Percentiles rank a stretch among this genome's conserved stretches.
Conservation (phyloP, 257 asterid genomes). For the Ehretia macrophylla region DNA sequence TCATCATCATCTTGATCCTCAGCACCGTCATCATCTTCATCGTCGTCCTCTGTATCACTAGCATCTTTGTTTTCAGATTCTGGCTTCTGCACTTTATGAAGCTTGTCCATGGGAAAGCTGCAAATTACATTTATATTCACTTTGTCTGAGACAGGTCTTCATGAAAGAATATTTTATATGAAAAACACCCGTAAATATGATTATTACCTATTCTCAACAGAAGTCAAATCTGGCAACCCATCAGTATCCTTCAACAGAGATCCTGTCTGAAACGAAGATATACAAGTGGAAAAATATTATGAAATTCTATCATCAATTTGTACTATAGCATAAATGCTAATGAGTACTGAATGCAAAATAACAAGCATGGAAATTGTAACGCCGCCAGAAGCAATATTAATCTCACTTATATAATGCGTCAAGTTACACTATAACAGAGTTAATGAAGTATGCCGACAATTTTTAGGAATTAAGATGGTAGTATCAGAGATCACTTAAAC, state of each 20-base stretch:
- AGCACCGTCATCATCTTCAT: slow-evolving; percentile 59
- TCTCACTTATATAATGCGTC: no score
- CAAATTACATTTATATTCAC: background rate
- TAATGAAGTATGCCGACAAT: no score
- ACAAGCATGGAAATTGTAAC: no score
- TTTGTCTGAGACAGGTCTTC: background rate
- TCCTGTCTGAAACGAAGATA: slow-evolving; percentile 42
- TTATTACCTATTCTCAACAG: slow-evolving; percentile 42
- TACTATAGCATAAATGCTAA: no score
- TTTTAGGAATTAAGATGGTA: no score
- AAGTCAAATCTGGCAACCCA: slow-evolving; percentile 24
- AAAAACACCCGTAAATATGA: background rate
- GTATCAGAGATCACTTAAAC: no score
- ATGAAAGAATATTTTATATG: background rate
- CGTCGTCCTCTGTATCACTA: slow-evolving; percentile 70
- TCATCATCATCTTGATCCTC: slow-evolving; percentile 46
- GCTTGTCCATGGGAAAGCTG: slow-evolving; percentile 66
- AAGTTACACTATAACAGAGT: no score
- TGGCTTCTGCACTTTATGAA: slow-evolving; percentile 33
- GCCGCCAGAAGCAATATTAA: no score
- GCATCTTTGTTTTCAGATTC: slow-evolving; percentile 56
- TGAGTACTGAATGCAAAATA: no score
- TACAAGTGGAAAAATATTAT: background rate
- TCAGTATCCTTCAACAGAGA: slow-evolving; percentile 33
- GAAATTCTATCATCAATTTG: no score